phyloP scores from a whole-genome alignment of 2,329 filamentous ascomycete species.

The Colletotrichum costaricense region DNA sequence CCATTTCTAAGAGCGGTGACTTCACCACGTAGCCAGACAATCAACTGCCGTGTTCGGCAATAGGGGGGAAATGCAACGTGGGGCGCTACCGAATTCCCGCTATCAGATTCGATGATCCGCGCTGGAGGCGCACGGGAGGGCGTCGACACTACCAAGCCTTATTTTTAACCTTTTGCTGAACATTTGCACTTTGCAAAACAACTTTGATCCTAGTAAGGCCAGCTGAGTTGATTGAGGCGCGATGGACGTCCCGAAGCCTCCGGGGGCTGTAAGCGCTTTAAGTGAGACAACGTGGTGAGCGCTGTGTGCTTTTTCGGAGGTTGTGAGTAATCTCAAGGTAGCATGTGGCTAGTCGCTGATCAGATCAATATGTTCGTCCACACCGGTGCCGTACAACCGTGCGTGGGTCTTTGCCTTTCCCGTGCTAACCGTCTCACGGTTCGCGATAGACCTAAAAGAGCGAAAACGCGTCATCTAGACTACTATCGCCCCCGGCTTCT shows the following conservation, averaged over 20 bases:
- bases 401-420: background rate
- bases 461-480: slow-evolving; percentile 19
- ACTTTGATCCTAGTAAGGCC: background rate
- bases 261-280: background rate
- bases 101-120: background rate
- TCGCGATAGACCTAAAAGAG: background rate
- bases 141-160: background rate
- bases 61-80: background rate
- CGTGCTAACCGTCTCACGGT: background rate
- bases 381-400: slow-evolving; percentile 18
- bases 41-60: slow-evolving; percentile 9
- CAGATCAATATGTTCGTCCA: background rate
- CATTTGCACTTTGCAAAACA: background rate
- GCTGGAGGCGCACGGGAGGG: background rate
- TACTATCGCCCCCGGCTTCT: background rate
- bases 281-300: background rate
- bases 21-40: background rate
- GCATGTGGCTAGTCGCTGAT: background rate
- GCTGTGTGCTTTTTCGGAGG: background rate
- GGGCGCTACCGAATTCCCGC: background rate
- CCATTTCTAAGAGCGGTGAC: background rate
- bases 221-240: background rate
- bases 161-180: background rate
- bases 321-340: background rate
- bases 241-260: background rate